Evolutionary conservation across 768 basidiomycete genomes (phyloP).

Genomic region (Lactifluus volemus): DNA sequence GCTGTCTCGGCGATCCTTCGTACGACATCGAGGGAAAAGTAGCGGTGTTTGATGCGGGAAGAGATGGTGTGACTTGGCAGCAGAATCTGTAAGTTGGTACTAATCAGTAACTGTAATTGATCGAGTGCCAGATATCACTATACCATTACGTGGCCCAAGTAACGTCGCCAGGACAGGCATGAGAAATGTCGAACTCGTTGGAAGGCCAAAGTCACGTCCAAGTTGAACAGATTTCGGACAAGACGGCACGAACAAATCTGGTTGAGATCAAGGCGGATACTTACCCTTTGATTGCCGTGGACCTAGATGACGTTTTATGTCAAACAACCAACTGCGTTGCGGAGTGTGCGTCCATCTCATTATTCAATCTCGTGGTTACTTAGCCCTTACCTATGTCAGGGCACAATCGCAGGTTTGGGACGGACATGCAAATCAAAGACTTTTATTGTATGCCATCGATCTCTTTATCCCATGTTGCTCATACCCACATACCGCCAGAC

Average conservation of each 20-base stretch:
- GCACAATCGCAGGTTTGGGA: constrained; percentile 15
- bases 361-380: not conserved
- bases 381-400: not conserved
- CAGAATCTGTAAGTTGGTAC: not conserved
- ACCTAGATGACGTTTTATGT: constrained; percentile 16
- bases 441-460: constrained; percentile 13
- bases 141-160: not conserved
- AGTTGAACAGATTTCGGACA: not conserved
- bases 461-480: not conserved
- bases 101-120: not conserved
- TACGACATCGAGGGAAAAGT: not conserved
- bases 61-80: not conserved
- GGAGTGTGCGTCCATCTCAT: constrained; percentile 8
- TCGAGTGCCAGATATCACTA: not conserved
- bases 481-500: not conserved
- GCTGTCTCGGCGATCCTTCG: not conserved
- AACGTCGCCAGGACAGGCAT: not conserved
- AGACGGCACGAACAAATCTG: not conserved
- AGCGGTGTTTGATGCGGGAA: not conserved
- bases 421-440: constrained; percentile 13
- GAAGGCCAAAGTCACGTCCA: not conserved
- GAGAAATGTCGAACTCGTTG: not conserved
- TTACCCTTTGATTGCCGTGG: constrained; percentile 9
- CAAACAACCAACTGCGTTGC: constrained; percentile 14
- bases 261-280: not conserved